A percentile compares a stretch with the other conserved stretches of the same genome.
phyloP scores from a whole-genome alignment of 2,329 filamentous ascomycete genomes.

The Colletotrichum sp. region DNA sequence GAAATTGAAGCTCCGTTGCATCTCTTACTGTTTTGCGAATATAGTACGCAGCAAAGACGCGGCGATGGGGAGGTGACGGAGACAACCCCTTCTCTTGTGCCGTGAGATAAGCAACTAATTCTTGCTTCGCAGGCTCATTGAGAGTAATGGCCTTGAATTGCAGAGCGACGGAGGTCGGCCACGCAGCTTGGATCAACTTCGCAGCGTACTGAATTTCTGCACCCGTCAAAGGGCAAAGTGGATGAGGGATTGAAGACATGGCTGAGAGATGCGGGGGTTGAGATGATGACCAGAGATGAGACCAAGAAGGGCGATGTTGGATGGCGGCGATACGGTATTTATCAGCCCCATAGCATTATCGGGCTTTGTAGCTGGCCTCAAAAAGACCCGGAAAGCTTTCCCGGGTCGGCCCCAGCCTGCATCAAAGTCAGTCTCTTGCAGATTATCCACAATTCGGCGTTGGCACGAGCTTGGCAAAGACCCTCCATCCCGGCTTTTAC shows the following conservation, averaged over 20 bases:
- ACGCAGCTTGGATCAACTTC: conserved; percentile 53
- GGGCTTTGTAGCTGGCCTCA: conserved; percentile 5
- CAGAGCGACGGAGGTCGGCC: conserved; percentile 59
- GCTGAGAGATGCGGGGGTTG: background rate
- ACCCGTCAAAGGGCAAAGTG: conserved; percentile 63
- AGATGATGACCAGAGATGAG: background rate
- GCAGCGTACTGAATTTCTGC: conserved; percentile 59
- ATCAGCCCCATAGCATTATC: background rate
- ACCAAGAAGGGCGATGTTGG: background rate
- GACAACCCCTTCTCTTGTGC: conserved; percentile 47
- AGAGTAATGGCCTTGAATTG: conserved; percentile 69
- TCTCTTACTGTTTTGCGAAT: conserved; percentile 60
- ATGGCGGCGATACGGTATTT: background rate
- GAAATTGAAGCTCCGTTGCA: background rate
- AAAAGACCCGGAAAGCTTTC: background rate
- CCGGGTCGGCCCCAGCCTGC: background rate
- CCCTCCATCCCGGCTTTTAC: background rate
- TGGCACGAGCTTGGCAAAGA: background rate
- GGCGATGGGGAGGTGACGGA: conserved; percentile 43
- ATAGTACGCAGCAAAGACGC: conserved; percentile 63
- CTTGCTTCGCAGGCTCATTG: conserved; percentile 59
- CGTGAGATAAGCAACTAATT: conserved; percentile 54
- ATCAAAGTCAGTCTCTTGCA: background rate
- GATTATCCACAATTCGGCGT: background rate
- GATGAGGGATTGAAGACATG: conserved; percentile 43